Evolutionary conservation across 345 rosid genomes (phyloP), one percentile per base, ranked within the genome.

Genomic region (Bruguiera parviflora): DNA sequence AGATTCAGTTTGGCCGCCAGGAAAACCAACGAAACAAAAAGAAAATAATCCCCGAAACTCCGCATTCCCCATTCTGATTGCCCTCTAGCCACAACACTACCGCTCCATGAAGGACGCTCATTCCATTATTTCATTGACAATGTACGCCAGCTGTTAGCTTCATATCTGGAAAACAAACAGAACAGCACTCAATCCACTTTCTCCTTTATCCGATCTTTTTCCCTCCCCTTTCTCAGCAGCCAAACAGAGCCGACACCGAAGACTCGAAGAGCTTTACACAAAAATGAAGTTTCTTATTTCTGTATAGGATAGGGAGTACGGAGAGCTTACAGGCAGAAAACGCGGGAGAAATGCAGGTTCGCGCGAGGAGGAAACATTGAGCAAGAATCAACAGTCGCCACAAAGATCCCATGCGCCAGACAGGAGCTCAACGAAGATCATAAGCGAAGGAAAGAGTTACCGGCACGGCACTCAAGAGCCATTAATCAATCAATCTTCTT

Each of bases 301-400:
- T 35, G 39, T 35, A 1, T 35, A 43, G 49, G 49, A 43, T 3
- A 18, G 32, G 6, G 11, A 49, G 5, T 43, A 21, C 19, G 21
- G n/a, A 74, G 52, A 31, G 53, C 79, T 27, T 77, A 82, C 86
- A 84, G 59, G 75, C 10, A 25, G 16, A n/a, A 61, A 75, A 56
- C 11, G 37, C 27, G 10, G 37, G 65, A 32, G 49, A 67, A 80
- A 83, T 76, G 79, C 67, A 64, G 82, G 73, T 63, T 65, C 61
- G 49, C 0, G 51, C 71, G 65, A 16, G 46, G 11, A 53, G 63
- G 22, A 58, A 29, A 13, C 39, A 75, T 13, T 63, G 18, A 47
- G 68, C 37, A 71, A 58, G 63, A 65, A 52, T 61, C 79, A 49
- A 64, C 69, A 61, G 74, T 71, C 80, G 53, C 73, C 56, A 72